These are phyloP conservation scores for Sphenostylis stenocarpa DNA, from an alignment of 306 rosid genomes.

Conservation along the genomic window DNA sequence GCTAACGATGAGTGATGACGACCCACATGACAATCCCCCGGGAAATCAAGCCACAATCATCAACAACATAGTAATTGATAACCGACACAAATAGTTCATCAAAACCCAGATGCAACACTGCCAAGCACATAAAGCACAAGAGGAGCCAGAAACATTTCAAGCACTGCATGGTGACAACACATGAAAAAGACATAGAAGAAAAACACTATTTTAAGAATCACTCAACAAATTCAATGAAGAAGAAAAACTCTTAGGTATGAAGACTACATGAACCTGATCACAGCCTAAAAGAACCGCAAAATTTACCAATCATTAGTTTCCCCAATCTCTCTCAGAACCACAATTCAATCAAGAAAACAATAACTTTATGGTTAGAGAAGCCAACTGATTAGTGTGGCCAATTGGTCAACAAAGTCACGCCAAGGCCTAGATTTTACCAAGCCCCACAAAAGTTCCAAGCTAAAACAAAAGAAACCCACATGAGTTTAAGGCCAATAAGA, in stretches of 20 bases:
- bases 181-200: background rate
- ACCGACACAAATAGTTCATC: slow-evolving; percentile 16
- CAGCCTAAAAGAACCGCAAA: slow-evolving; percentile 1
- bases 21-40: background rate
- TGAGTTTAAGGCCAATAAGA: slow-evolving; percentile 1
- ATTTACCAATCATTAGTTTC: slow-evolving; percentile 21
- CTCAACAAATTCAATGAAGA: slow-evolving; percentile 10
- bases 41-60: slow-evolving; percentile 12
- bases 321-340: slow-evolving; percentile 5
- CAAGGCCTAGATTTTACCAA: slow-evolving; percentile 34
- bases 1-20: background rate
- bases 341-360: slow-evolving; percentile 28
- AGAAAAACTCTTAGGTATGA: slow-evolving; percentile 7
- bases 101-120: slow-evolving; percentile 19
- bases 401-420: slow-evolving; percentile 18
- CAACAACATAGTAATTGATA: background rate
- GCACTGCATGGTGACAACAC: slow-evolving; percentile 22
- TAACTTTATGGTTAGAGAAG: background rate
- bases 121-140: background rate
- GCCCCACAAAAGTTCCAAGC: slow-evolving; percentile 22
- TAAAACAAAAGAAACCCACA: slow-evolving; percentile 16
- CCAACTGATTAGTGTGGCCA: slow-evolving; percentile 19
- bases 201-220: slow-evolving; percentile 27
- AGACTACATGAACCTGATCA: slow-evolving; percentile 16
- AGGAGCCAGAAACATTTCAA: slow-evolving; percentile 25